Base-by-base conservation (phyloP, 1,284 basidiomycete species). In the Peniophora sp. region DNA sequence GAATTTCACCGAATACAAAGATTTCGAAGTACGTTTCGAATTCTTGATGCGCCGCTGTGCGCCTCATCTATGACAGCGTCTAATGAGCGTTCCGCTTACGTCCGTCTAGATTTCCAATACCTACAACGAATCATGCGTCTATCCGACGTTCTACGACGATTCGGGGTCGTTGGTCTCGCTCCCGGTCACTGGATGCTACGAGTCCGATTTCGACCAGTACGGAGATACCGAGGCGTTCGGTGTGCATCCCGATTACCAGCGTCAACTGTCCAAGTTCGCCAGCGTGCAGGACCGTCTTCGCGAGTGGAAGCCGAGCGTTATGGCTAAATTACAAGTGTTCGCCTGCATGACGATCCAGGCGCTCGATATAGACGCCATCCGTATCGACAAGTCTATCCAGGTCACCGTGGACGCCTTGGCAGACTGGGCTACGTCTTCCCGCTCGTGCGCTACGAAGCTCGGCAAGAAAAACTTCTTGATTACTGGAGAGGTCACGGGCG, bases 201-300 rank as follows among this genome's bases (percentile, higher is more conserved):
- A 71, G 24, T 91, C 87, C 24, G 89, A 93, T 56, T 94, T 95
- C 60, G 92, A 96, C 67, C 91, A 94, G 56, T 96, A 89, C 59
- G 92, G 92, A 56, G 92, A 96, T 69, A 89, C 92, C 78, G 92
- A 95, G 66, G 92, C 92, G 55, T 96, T 96, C 65, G 92, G 92
- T 85, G 91, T 95, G 35, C 91, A 89, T 62, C 85, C 86, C n/a
- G 87, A 91, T 66, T 93, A 88, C 89, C 79, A 95, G 63, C 92
- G 92, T 78, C 89, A 96, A 66, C 71, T 96, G 24, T 82, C 90
- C 59, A 96, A 96, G 66, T 95, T 95, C 67, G 91, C 92, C 38
- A 93, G 91, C 51, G 92, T 95, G 3, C 92, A 96, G 63, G 92
- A 96, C 66, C 89, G 92, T 78, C 77, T 95, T 45, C 79, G 92